Base-by-base conservation (phyloP, 306 rosid genomes). In the Cyclanthera cordifolia region DNA sequence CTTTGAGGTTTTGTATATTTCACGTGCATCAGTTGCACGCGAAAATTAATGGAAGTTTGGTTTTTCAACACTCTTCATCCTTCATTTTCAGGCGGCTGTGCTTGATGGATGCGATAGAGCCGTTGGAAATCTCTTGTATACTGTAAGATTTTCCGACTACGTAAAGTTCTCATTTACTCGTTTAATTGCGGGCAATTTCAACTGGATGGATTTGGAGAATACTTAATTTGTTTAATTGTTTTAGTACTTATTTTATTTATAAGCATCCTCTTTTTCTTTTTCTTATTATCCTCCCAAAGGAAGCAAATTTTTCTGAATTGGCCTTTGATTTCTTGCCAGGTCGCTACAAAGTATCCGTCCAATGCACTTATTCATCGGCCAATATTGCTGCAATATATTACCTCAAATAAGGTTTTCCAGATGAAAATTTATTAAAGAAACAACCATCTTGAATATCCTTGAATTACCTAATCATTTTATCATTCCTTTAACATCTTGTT, bases 341-440 rank as follows among this genome's bases (percentile, higher is more conserved):
- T 90, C 57, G 95, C 99, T 5, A 86, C 99, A 0, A 94, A 88
- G 79, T 90, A 79, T 77, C 97, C 99, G 13, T 75, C 80, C 39
- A 94, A 94, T 82, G 91, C 97, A 20, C 81, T 94, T 72, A 72
- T 74, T 23, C 91, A 94, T 86, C 94, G 99, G 21, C 91, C 95
- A 6, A 57, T 78, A 2, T 74, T 90, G 69, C 79, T 81, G 51
- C 73, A 86, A 45, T 88, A 94, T 63, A 21, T 90, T 57, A 85
- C 90, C 71, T 85, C 87, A 0, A 79, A 84, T 2, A 90, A 90
- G 99, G 99, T 90, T 64, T 49, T 41, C 19, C 13, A 11, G 49
- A 9, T 37, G 68, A 11, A 4, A 49, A 19, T 2, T 63, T 46
- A 50, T 34, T 63, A 39, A 61, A 17, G 69, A 61, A 61, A 61